Base-by-base conservation (phyloP, 1,284 basidiomycete genomes). In the Amylostereum areolatum region DNA sequence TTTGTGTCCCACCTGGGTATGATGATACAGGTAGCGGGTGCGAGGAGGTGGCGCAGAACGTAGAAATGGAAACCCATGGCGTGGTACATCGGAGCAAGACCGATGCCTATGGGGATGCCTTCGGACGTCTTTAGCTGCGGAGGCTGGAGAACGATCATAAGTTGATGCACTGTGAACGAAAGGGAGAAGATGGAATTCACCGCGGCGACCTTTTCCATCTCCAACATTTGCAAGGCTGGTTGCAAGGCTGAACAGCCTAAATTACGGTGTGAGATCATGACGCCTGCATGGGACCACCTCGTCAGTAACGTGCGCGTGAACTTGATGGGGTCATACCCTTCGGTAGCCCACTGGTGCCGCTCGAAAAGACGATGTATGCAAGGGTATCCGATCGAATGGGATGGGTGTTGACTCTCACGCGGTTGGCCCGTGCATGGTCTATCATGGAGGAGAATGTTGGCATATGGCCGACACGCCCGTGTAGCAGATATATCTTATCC, bases 251-350 rank as follows among this genome's bases (percentile, higher is more conserved):
- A 72, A 52, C 66, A 74, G 31, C 75, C 66, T 4, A 89, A 44
- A 61, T 89, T 89, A 29, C 80, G 78, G 55, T 89, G 86, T 1
- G 86, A 82, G 31, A 87, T 78, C 84, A 84, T 86, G 29, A 89
- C 82, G 9, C 77, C 86, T 89, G 46, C 34, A 24, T 42, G 36
- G 28, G 27, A 12, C 30, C 27, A 5, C 29, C 30, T 12, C n/a
- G 41, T 49, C 40, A 35, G 18, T 18, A 34, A 28, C 36, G 5
- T 24, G 9, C 31, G 11, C 10, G 27, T 6, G 40, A 43, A 39
- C 4, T 33, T 6, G 34, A 45, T 35, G 27, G 36, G n/a, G 52
- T 61, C 44, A 18, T 32, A 84, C 86, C 86, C 75, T 89, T 89
- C 0, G 87, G 86, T 3, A 82, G 65, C 2, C 87, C 87, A 50